Base-by-base conservation (phyloP, 805 yeast genomes). In the Lipomyces chichibuensis region DNA sequence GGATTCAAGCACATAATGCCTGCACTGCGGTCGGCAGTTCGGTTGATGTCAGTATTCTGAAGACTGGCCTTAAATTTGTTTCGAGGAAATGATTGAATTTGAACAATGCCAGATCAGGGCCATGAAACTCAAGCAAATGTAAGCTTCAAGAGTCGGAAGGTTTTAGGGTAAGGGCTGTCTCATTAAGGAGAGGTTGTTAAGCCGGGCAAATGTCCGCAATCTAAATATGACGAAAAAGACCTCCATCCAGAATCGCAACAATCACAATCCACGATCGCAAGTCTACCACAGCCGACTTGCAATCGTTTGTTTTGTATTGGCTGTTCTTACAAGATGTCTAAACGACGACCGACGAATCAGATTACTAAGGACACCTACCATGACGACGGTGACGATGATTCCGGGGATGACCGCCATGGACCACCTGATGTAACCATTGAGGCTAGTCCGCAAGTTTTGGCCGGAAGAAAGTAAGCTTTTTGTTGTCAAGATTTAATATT, bases 341-440 rank as follows among this genome's bases (percentile, higher is more conserved):
- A 67, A 35, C 60, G 70, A 46, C 61, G 70, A 25, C 61, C 60
- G 20, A 57, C 52, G n/a, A 46, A 39, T 43, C 69, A 68, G 53
- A 59, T 68, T 27, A 65, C 64, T 7, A 61, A 37, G 49, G 70
- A 64, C 23, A 49, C 57, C 29, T 54, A 39, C 32, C 57, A 23
- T 27, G 60, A 53, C 46, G 60, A 57, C 46, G 60, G 9, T 20
- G 56, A 54, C n/a, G 62, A 49, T 13, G 66, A 62, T 58, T 59
- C 37, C 35, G 70, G 59, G 39, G 69, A 61, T 23, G 69, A 65
- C 35, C 65, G 69, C n/a, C 71, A 69, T 60, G 71, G 71, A 17
- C 71, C 71, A 4, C 53, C 62, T 11, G 71, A 69, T n/a, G 60
- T 63, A 14, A 23, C 68, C 2, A 53, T 39, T 6, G 35, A 37